Conservation (phyloP, 164 flowering plant species). For the Echeveria elegans region DNA sequence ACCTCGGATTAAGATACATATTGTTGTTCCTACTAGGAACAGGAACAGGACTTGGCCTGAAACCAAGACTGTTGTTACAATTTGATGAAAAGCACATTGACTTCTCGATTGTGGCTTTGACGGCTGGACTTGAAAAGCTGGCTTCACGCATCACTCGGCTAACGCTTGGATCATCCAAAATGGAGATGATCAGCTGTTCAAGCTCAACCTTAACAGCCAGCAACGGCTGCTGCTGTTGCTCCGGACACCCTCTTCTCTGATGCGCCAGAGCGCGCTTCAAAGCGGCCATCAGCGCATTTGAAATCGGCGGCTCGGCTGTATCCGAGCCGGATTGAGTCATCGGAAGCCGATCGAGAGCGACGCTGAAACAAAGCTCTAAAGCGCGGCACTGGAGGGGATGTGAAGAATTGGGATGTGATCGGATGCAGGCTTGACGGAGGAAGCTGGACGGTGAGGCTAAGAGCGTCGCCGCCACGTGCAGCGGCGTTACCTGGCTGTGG, state of each 20-base stretch:
- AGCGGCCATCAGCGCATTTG: slow-evolving; percentile 96
- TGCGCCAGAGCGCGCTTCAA: slow-evolving; percentile 95
- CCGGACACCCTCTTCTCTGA: slow-evolving; percentile 94
- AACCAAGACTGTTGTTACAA: slow-evolving; percentile 22
- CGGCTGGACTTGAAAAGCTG: slow-evolving; percentile 93
- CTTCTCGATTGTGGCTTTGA: slow-evolving; percentile 85
- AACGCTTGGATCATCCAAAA: slow-evolving; percentile 91
- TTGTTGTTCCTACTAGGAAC: slow-evolving; percentile 28
- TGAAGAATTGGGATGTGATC: slow-evolving; percentile 90
- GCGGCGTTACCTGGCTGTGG: slow-evolving; percentile 94
- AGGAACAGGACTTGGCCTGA: slow-evolving; percentile 20
- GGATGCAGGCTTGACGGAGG: slow-evolving; percentile 85
- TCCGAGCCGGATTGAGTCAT: slow-evolving; percentile 43
- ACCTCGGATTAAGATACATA: slow-evolving; percentile 61
- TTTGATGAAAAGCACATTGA: slow-evolving; percentile 27
- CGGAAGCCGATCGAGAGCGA: slow-evolving; percentile 91
- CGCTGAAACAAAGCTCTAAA: slow-evolving; percentile 95
- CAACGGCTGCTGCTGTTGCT: slow-evolving; percentile 95
- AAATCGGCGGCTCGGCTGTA: slow-evolving; percentile 75
- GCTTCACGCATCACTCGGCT: slow-evolving; percentile 98
- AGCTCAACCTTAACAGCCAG: slow-evolving; percentile 95
- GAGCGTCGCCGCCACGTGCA: slow-evolving; percentile 90
- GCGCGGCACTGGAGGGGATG: slow-evolving; percentile 99
- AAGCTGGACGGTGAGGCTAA: slow-evolving; percentile 69
- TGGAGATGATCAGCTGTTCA: slow-evolving; percentile 81